Conservation (phyloP, 352 stramenopile genomes). For the Peronosclerospora sorghi region DNA sequence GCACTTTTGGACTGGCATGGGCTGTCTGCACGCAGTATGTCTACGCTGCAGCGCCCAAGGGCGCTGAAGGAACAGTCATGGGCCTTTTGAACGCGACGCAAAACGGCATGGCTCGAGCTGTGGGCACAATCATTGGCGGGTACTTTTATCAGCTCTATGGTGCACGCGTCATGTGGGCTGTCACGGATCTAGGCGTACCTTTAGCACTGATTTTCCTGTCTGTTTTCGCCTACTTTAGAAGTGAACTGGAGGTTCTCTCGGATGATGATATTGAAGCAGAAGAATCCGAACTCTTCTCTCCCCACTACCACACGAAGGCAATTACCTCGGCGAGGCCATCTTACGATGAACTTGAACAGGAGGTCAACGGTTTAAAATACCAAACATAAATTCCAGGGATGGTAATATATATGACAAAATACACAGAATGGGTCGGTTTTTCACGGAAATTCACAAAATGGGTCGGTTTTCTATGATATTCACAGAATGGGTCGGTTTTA, state of each 20-base stretch:
- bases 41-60: slow-evolving; percentile 44
- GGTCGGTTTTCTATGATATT: too few relatives aligned
- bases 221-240: slow-evolving; percentile 54
- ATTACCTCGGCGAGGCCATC: too few relatives aligned
- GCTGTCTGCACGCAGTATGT: slow-evolving; percentile 68
- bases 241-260: slow-evolving; percentile 20
- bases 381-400: too few relatives aligned
- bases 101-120: slow-evolving; percentile 49
- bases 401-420: too few relatives aligned
- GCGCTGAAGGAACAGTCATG: slow-evolving; percentile 63
- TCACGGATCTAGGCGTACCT: slow-evolving; percentile 58
- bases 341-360: too few relatives aligned
- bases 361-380: too few relatives aligned
- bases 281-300: slow-evolving; percentile 51
- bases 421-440: too few relatives aligned
- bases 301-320: too few relatives aligned
- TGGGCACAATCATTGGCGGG: slow-evolving; percentile 57
- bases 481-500: too few relatives aligned
- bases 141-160: slow-evolving; percentile 71
- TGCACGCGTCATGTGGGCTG: slow-evolving; percentile 54
- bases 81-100: slow-evolving; percentile 65
- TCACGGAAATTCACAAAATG: too few relatives aligned
- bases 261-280: slow-evolving; percentile 28
- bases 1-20: slow-evolving; percentile 66
- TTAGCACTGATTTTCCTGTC: slow-evolving; percentile 40